A percentile compares a stretch with the other conserved stretches of the same genome.
phyloP scores from a whole-genome alignment of 106 monocot genomes.

The Amphibolis antarctica region DNA sequence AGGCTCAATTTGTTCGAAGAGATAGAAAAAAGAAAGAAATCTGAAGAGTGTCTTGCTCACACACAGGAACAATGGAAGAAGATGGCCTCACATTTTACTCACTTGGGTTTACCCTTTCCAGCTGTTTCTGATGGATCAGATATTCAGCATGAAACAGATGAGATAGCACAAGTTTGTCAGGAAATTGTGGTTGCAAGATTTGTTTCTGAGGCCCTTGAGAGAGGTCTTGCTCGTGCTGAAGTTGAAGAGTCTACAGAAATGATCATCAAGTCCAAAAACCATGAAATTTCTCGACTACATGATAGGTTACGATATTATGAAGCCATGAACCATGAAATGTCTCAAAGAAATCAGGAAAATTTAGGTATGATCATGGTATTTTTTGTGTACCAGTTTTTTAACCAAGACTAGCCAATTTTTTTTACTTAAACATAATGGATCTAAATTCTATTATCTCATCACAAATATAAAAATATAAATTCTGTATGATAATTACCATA shows the following conservation, averaged over 20 bases:
- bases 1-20: conserved; percentile 21
- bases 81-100: conserved; percentile 5
- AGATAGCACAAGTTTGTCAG: conserved; percentile 16
- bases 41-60: conserved; percentile 7
- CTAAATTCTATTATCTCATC: no score
- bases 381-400: not conserved
- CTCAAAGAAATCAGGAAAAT: conserved; percentile 51
- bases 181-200: conserved; percentile 19
- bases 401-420: not conserved
- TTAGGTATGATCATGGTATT: conserved; percentile 13
- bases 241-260: conserved; percentile 12
- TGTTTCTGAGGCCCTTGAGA: conserved; percentile 34
- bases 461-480: no score
- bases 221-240: conserved; percentile 28
- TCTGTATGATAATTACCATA: no score
- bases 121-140: not conserved
- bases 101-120: conserved; percentile 7
- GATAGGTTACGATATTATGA: conserved; percentile 39
- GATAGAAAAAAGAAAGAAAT: conserved; percentile 17
- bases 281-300: conserved; percentile 37
- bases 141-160: conserved; percentile 17
- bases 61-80: conserved; percentile 10
- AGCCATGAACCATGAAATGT: conserved; percentile 55
- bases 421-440: not conserved
- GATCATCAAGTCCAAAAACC: conserved; percentile 30